Conservation (phyloP, 1,284 basidiomycete species). For the Cryptococcus sp. region DNA sequence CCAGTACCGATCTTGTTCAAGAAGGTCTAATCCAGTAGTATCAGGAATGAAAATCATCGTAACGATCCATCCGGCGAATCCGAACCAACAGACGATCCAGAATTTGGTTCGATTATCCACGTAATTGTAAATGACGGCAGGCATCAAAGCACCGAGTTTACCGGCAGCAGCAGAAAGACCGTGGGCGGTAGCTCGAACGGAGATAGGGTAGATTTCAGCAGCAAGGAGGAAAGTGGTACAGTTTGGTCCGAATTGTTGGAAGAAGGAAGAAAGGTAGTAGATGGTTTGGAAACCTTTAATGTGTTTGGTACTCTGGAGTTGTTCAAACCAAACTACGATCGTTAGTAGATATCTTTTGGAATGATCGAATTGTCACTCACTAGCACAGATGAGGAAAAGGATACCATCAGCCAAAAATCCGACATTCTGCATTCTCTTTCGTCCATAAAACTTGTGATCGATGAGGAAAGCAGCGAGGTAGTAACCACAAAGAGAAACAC, state of each 20-base stretch:
- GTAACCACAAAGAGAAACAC: slow-evolving; percentile 52
- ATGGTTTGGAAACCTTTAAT: slow-evolving; percentile 51
- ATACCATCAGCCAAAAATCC: slow-evolving; percentile 52
- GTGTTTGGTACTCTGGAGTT: slow-evolving; percentile 39
- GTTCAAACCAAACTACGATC: slow-evolving; percentile 42
- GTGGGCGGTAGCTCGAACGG: slow-evolving; percentile 51
- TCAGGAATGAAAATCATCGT: slow-evolving; percentile 53
- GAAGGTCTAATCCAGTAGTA: slow-evolving; percentile 55
- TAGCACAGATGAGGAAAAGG: slow-evolving; percentile 46
- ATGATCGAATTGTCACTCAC: slow-evolving; percentile 8
- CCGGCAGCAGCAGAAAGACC: slow-evolving; percentile 51
- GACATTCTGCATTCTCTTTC: slow-evolving; percentile 52
- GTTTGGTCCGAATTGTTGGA: slow-evolving; percentile 55
- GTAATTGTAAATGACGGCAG: slow-evolving; percentile 48
- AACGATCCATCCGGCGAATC: slow-evolving; percentile 50
- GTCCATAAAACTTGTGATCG: slow-evolving; percentile 54
- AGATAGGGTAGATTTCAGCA: slow-evolving; percentile 53
- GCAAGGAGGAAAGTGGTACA: slow-evolving; percentile 49
- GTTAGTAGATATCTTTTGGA: no score
- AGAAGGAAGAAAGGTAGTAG: slow-evolving; percentile 54
- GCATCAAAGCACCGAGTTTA: slow-evolving; percentile 52
- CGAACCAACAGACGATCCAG: slow-evolving; percentile 56
- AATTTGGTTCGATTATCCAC: slow-evolving; percentile 49
- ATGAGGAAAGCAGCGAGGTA: slow-evolving; percentile 55
- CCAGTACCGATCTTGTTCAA: slow-evolving; percentile 58